phyloP scores from a whole-genome alignment of 805 yeast species.

The Clavispora santaluciae region DNA sequence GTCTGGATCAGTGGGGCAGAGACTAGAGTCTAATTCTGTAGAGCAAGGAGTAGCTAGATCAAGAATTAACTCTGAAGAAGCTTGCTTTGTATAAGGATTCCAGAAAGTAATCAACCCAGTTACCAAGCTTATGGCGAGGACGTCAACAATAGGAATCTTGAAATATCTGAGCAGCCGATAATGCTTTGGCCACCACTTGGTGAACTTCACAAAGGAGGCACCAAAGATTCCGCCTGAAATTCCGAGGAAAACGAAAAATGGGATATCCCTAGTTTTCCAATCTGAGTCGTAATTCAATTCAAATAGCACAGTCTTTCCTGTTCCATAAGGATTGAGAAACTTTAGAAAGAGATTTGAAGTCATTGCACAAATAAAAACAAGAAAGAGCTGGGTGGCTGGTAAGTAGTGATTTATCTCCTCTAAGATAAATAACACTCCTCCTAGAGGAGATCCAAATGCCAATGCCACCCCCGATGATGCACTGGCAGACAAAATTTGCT shows the following conservation, averaged over 20 bases:
- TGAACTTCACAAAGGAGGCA: slow-evolving; percentile 44
- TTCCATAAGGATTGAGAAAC: slow-evolving; percentile 53
- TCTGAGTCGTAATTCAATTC: slow-evolving; percentile 47
- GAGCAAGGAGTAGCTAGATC: slow-evolving; percentile 50
- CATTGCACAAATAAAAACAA: slow-evolving; percentile 53
- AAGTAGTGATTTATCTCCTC: slow-evolving; percentile 55
- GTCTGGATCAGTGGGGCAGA: slow-evolving; percentile 24
- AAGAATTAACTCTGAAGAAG: slow-evolving; percentile 45
- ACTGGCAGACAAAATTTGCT: slow-evolving; percentile 52
- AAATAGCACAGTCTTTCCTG: slow-evolving; percentile 54
- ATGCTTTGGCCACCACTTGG: slow-evolving; percentile 40
- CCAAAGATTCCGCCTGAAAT: slow-evolving; percentile 52
- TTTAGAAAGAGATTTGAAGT: slow-evolving; percentile 48
- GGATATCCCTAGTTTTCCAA: slow-evolving; percentile 47
- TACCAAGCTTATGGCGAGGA: slow-evolving; percentile 36
- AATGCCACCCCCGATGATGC: slow-evolving; percentile 58
- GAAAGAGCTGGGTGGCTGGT: slow-evolving; percentile 50
- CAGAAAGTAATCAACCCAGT: slow-evolving; percentile 46
- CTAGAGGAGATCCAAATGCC: slow-evolving; percentile 58
- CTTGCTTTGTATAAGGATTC: slow-evolving; percentile 46
- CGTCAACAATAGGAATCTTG: slow-evolving; percentile 41
- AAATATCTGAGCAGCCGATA: slow-evolving; percentile 32
- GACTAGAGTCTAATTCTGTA: slow-evolving; percentile 23
- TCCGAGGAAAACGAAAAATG: slow-evolving; percentile 44
- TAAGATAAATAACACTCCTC: slow-evolving; percentile 52